A percentile compares a stretch with the other conserved stretches of the same genome.
Evolutionary conservation across 768 basidiomycete species (phyloP).

Genomic region (Cubamyces sp.): DNA sequence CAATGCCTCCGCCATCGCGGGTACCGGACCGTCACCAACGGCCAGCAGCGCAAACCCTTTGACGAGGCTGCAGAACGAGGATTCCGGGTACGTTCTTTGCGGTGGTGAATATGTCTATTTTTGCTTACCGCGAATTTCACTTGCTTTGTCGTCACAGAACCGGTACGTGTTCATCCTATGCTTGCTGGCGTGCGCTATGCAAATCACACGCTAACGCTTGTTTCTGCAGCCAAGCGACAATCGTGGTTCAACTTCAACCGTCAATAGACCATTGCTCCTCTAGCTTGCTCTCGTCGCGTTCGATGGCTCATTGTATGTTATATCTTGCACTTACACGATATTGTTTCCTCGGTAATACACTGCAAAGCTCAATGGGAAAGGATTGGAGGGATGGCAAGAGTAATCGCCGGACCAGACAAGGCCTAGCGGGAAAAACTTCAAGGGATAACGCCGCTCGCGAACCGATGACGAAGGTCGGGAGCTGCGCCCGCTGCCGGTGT

Average conservation of each 20-base stretch:
- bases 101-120: neutral
- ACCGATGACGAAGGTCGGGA: slow-evolving; percentile 2
- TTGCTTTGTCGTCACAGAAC: slow-evolving; percentile 21
- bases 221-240: slow-evolving; percentile 74
- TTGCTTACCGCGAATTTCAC: slow-evolving; percentile 9
- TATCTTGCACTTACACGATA: slow-evolving; percentile 36
- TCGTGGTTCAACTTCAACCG: slow-evolving; percentile 90
- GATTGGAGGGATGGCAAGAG: neutral
- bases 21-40: slow-evolving; percentile 45
- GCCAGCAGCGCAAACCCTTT: slow-evolving; percentile 66
- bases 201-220: slow-evolving; percentile 21
- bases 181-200: neutral
- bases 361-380: neutral
- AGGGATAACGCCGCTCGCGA: slow-evolving; percentile 5
- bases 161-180: slow-evolving; percentile 17
- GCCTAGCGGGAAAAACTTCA: slow-evolving; percentile 6
- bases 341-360: slow-evolving; percentile 26
- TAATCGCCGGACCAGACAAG: neutral
- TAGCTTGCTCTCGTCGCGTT: slow-evolving; percentile 22
- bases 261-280: slow-evolving; percentile 39
- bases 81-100: slow-evolving; percentile 47
- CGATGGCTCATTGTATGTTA: slow-evolving; percentile 34
- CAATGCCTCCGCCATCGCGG: slow-evolving; percentile 42
- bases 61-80: slow-evolving; percentile 78
- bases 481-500: slow-evolving; percentile 10